Conservation (phyloP, 2,329 filamentous ascomycete species). For the Elsinoe australis region DNA sequence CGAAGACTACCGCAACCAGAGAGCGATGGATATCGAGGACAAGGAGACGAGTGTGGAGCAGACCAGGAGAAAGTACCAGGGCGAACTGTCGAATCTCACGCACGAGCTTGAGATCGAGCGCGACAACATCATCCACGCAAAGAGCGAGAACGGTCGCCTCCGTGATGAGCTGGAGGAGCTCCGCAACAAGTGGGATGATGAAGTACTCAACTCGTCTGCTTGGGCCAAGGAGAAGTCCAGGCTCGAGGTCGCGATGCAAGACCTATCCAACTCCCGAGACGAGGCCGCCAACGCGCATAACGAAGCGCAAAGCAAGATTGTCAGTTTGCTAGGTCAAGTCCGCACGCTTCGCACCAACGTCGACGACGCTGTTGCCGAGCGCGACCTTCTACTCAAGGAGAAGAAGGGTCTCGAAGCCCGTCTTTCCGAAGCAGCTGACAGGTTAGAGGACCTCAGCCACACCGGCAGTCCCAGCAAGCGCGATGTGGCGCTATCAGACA, state of each 20-base stretch:
- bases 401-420: slow-evolving; percentile 83
- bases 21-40: slow-evolving; percentile 93
- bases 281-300: slow-evolving; percentile 90
- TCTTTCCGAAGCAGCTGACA: slow-evolving; percentile 76
- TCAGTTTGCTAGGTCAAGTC: slow-evolving; percentile 82
- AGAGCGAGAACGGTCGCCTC: slow-evolving; percentile 76
- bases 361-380: slow-evolving; percentile 78
- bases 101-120: slow-evolving; percentile 90
- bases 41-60: slow-evolving; percentile 95
- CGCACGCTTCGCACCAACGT: slow-evolving; percentile 73
- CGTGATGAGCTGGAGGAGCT: slow-evolving; percentile 95
- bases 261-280: slow-evolving; percentile 83
- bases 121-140: slow-evolving; percentile 76
- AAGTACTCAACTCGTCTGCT: slow-evolving; percentile 92
- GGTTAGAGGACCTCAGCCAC: slow-evolving; percentile 72
- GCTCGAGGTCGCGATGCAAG: slow-evolving; percentile 79
- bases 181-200: slow-evolving; percentile 94
- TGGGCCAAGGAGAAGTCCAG: slow-evolving; percentile 98
- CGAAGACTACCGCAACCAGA: slow-evolving; percentile 91
- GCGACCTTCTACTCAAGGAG: slow-evolving; percentile 76
- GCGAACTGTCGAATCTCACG: slow-evolving; percentile 79
- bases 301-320: slow-evolving; percentile 88
- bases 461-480: slow-evolving; percentile 79
- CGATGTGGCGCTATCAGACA: slow-evolving; percentile 81
- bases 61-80: slow-evolving; percentile 93